These are phyloP conservation scores for Saccharomycopsis sp. DNA, from an alignment of 805 yeast genomes.

Conservation along the genomic window DNA sequence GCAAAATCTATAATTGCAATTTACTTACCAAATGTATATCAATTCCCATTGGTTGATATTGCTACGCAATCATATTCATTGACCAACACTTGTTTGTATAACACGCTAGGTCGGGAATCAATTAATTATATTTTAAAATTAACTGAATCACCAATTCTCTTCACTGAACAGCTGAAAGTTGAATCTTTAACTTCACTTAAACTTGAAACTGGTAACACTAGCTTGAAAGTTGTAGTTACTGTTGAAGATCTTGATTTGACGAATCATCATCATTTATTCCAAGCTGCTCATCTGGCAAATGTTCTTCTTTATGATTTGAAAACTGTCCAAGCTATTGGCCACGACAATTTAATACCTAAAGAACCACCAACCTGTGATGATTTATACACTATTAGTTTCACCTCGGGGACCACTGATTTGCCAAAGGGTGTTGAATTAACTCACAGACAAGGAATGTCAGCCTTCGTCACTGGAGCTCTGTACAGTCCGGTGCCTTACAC, in stretches of 20 bases:
- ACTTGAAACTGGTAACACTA: too few species aligned
- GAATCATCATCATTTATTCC: neutral
- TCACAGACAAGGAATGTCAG: conserved; percentile 33
- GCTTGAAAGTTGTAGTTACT: neutral
- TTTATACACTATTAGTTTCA: conserved; percentile 47
- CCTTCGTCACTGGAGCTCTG: neutral
- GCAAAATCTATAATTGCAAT: conserved; percentile 40
- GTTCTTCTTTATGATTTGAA: neutral
- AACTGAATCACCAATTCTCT: conserved; percentile 52
- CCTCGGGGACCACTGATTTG: conserved; percentile 59
- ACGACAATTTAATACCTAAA: conserved; percentile 22
- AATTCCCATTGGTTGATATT: neutral
- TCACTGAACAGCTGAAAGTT: conserved; percentile 36
- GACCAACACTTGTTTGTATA: conserved; percentile 46
- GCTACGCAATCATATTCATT: neutral
- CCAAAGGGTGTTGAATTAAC: conserved; percentile 53
- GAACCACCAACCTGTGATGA: conserved; percentile 37
- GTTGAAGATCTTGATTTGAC: conserved; percentile 5
- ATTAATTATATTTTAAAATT: conserved; percentile 54
- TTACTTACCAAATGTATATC: conserved; percentile 26
- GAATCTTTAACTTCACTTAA: neutral
- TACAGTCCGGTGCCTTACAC: conserved; percentile 24
- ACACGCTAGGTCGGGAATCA: conserved; percentile 50
- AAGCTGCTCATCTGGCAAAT: neutral
- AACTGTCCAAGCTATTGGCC: conserved; percentile 2